Conservation (phyloP, 2,329 filamentous ascomycete genomes). For the Allantophomopsis cytisporea region DNA sequence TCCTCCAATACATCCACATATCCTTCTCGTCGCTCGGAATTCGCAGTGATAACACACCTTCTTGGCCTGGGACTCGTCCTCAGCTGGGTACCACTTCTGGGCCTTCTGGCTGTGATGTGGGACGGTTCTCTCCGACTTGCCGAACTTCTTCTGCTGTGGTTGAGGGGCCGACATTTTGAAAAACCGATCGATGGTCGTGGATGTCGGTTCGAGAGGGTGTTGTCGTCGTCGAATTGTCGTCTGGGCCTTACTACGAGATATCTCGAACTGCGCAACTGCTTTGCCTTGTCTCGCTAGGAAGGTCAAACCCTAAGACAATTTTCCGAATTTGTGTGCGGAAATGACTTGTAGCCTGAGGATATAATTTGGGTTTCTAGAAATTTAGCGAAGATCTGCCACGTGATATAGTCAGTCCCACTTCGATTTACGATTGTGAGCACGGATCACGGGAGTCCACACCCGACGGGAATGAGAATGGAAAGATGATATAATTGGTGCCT, state of each 20-base stretch:
- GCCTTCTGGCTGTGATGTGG: constrained; percentile 83
- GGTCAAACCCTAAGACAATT: too few species aligned
- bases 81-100: constrained; percentile 97
- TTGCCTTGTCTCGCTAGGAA: background rate
- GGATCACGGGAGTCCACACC: too few species aligned
- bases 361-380: too few species aligned
- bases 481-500: too few species aligned
- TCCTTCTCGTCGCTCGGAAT: background rate
- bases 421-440: too few species aligned
- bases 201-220: constrained; percentile 13
- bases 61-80: constrained; percentile 79
- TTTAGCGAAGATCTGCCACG: too few species aligned
- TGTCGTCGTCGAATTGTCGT: constrained; percentile 11
- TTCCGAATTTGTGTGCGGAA: too few species aligned
- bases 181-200: constrained; percentile 14
- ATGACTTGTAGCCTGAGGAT: too few species aligned
- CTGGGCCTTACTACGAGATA: background rate
- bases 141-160: constrained; percentile 74
- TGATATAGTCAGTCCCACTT: too few species aligned
- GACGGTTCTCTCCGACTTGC: constrained; percentile 88
- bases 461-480: too few species aligned
- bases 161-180: constrained; percentile 52
- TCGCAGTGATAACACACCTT: constrained; percentile 55
- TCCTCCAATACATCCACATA: background rate
- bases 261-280: constrained; percentile 1